These are phyloP conservation scores for Zymoseptoria passerinii DNA, from an alignment of 2,329 filamentous ascomycete species.

Conservation along the genomic window DNA sequence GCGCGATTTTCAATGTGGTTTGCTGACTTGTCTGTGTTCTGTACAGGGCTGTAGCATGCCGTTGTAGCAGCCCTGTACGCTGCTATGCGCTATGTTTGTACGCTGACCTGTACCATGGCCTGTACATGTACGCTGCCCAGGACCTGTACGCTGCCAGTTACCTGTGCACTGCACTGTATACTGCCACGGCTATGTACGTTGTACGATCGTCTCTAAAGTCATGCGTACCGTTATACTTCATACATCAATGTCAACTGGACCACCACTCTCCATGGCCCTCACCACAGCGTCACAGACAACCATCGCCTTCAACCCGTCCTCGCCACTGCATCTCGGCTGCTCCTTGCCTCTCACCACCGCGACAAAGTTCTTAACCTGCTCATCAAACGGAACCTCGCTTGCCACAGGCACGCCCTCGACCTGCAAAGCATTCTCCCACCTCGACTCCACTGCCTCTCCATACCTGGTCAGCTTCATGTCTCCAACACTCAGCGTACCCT, in stretches of 20 bases:
- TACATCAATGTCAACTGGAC: slow-evolving; percentile 10
- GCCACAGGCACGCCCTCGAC: slow-evolving; percentile 29
- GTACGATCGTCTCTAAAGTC: background rate
- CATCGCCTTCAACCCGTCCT: slow-evolving; percentile 45
- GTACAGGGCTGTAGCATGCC: too few species aligned
- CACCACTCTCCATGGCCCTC: slow-evolving; percentile 34
- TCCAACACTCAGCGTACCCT: slow-evolving; percentile 46
- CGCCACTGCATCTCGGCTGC: slow-evolving; percentile 40
- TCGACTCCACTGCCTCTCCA: slow-evolving; percentile 28
- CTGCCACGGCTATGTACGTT: too few species aligned
- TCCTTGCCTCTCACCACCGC: slow-evolving; percentile 39
- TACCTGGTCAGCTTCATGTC: slow-evolving; percentile 47
- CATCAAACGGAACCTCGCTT: slow-evolving; percentile 41
- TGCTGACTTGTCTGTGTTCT: too few species aligned
- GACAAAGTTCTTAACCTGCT: slow-evolving; percentile 46
- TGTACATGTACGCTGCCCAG: too few species aligned
- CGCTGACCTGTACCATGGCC: too few species aligned
- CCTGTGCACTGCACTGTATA: too few species aligned
- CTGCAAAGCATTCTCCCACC: slow-evolving; percentile 35
- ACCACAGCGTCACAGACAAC: slow-evolving; percentile 46
- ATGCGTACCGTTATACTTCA: background rate
- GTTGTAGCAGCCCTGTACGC: too few species aligned
- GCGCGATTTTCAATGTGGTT: too few species aligned
- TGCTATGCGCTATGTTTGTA: too few species aligned
- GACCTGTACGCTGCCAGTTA: too few species aligned